Base-by-base conservation (phyloP, 805 yeast genomes). In the Alloascoidea africana region DNA sequence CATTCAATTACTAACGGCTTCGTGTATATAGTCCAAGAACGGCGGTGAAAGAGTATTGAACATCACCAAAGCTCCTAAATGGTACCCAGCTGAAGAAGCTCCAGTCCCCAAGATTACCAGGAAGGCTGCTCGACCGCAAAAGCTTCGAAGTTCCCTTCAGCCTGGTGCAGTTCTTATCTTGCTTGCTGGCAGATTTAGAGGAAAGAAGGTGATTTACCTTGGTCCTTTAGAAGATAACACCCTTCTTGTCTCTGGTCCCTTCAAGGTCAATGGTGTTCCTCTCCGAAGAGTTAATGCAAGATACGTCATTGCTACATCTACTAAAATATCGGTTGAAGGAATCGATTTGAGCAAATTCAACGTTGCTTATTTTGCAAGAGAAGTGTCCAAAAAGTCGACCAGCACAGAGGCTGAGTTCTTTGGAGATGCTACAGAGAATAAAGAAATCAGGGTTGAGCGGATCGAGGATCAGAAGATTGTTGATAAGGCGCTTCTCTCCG, bases 241-340 rank as follows among this genome's bases (percentile, higher is more conserved):
- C 49, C 73, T 89, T 58, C 80, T 89, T 62, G 95, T 89, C 48
- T 71, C 96, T 46, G 98, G 98, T 65, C 98, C 98, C 59, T 91
- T 89, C 94, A 89, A 91, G 78, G 84, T 89, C 59, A 89, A 89
- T 72, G 98, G 98, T 74, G 98, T 89, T 54, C 97, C 98, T 65
- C 76, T 89, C 66, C 86, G 97, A 81, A 84, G 96, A 77, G 97
- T 89, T 55, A 91, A 89, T 67, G 79, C 96, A 56, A 84, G 95
- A 68, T 91, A 89, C 72, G 98, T 91, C 55, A 89, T 89, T 70
- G 97, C 96, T 59, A 89, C 98, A 61, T 85, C 96, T 53, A 91
- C 98, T 68, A 68, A 73, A 65, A 82, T 91, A 58, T 66, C 75
- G 51, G 79, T 89, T 52, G 71, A 74, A 42, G 66, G 77, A 50